Evolutionary conservation across 2,329 filamentous ascomycete species (phyloP).

Genomic region (Hawksworthiomyces lignivorus): DNA sequence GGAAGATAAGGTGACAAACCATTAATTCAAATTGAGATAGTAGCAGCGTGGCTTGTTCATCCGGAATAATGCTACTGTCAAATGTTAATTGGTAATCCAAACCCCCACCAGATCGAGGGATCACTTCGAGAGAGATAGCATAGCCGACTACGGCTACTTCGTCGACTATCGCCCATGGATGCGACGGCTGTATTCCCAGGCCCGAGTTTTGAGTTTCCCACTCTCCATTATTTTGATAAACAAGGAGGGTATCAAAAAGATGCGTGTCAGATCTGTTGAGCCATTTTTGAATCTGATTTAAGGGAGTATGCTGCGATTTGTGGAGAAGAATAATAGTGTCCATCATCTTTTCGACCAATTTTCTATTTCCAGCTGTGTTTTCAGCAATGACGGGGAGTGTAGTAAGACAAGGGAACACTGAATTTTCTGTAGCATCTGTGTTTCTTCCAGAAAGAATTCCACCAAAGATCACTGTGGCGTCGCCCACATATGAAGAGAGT

Average conservation of each 20-base stretch:
- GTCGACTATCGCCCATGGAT: constrained; percentile 51
- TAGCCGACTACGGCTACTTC: constrained; percentile 71
- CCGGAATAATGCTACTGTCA: constrained; percentile 55
- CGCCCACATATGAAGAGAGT: constrained; percentile 69
- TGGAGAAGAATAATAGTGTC: constrained; percentile 55
- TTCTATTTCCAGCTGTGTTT: constrained; percentile 43
- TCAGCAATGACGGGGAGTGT: constrained; percentile 67
- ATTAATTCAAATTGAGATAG: constrained; percentile 64
- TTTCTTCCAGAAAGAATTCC: constrained; percentile 71
- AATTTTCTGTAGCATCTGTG: constrained; percentile 47
- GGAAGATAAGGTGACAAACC: constrained; percentile 50
- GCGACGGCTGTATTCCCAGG: not conserved
- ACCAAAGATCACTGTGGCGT: constrained; percentile 67
- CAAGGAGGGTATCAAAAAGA: constrained; percentile 79
- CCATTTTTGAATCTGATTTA: constrained; percentile 66
- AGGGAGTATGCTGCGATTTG: constrained; percentile 62
- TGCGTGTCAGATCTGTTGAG: constrained; percentile 55
- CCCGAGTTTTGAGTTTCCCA: constrained; percentile 2
- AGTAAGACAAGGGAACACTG: constrained; percentile 71
- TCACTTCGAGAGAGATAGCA: constrained; percentile 70
- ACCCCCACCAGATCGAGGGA: constrained; percentile 39
- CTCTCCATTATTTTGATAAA: constrained; percentile 64
- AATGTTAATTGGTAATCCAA: constrained; percentile 61
- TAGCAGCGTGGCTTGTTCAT: constrained; percentile 58
- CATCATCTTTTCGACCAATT: constrained; percentile 57